phyloP scores from a whole-genome alignment of 768 basidiomycete species.

The Calocybe indica region DNA sequence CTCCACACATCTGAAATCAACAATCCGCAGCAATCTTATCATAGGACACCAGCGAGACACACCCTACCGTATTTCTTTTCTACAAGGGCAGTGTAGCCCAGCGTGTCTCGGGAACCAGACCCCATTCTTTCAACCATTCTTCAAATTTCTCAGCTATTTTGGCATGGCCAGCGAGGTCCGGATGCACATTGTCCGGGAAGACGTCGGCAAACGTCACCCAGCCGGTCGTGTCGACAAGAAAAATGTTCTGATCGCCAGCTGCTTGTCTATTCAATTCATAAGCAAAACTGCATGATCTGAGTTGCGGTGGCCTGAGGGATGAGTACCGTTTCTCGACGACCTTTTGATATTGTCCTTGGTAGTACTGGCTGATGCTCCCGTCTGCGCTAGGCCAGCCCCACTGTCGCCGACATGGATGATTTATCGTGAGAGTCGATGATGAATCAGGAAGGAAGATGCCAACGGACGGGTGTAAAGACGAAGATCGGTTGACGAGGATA shows the following conservation, averaged over 20 bases:
- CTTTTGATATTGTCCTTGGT: conserved; percentile 37
- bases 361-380: conserved; percentile 39
- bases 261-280: conserved; percentile 20
- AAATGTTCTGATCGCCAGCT: conserved; percentile 40
- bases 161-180: conserved; percentile 37
- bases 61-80: no score
- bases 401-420: conserved; percentile 14
- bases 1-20: no score
- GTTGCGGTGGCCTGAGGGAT: neutral
- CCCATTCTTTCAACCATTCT: conserved; percentile 41
- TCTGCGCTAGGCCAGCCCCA: conserved; percentile 55
- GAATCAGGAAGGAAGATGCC: neutral
- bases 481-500: conserved; percentile 43
- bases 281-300: neutral
- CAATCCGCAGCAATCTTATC: no score
- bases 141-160: conserved; percentile 43
- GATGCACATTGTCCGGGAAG: conserved; percentile 45
- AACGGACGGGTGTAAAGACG: conserved; percentile 44
- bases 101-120: conserved; percentile 17
- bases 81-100: neutral
- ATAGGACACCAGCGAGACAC: no score
- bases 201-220: conserved; percentile 50
- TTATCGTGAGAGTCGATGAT: neutral
- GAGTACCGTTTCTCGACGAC: conserved; percentile 36
- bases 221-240: conserved; percentile 50